These are phyloP conservation scores for Dioscorea cayenensis DNA, from an alignment of 116 monocot species.

Conservation along the genomic window DNA sequence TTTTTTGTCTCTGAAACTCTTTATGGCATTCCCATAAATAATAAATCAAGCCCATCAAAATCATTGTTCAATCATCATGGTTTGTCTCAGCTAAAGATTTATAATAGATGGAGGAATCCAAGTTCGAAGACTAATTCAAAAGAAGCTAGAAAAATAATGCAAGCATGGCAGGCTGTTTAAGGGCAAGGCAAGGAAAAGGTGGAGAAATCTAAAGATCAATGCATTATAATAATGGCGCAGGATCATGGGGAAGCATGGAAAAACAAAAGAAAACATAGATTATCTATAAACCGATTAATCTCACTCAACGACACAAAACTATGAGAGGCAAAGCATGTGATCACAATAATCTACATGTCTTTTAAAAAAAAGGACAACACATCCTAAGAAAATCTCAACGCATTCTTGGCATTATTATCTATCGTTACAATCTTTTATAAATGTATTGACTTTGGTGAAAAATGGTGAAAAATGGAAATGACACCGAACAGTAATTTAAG, in stretches of 20 bases:
- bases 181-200: slow-evolving; percentile 11
- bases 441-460: too few species aligned
- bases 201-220: slow-evolving; percentile 8
- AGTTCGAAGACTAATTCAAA: slow-evolving; percentile 8
- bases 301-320: slow-evolving; percentile 27
- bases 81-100: not conserved
- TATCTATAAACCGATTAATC: slow-evolving; percentile 16
- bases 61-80: not conserved
- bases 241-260: not conserved
- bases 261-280: not conserved
- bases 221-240: not conserved
- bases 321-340: slow-evolving; percentile 25
- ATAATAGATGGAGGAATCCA: slow-evolving; percentile 1
- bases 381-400: not conserved
- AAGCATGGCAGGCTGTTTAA: slow-evolving; percentile 26
- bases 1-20: slow-evolving; percentile 9
- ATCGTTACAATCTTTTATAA: not conserved
- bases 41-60: not conserved
- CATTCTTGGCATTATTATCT: slow-evolving; percentile 1
- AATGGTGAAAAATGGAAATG: too few species aligned
- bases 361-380: not conserved
- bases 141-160: slow-evolving; percentile 12
- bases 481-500: too few species aligned
- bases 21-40: slow-evolving; percentile 12
- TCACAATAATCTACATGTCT: slow-evolving; percentile 35